Conservation (phyloP, 2,329 filamentous ascomycete species). For the Colletotrichum shisoi region DNA sequence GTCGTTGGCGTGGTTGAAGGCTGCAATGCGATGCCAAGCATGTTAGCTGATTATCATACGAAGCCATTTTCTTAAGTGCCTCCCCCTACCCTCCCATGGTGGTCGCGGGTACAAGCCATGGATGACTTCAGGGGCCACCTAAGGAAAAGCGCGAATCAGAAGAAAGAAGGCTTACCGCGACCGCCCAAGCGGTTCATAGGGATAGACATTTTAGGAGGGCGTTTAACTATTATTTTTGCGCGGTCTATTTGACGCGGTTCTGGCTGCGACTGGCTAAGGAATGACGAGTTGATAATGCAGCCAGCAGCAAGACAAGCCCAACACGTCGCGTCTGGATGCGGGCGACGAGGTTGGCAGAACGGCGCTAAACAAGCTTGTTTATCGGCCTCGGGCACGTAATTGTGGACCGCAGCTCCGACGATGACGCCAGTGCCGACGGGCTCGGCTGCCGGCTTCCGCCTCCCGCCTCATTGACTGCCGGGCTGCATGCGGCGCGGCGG, state of each 20-base stretch:
- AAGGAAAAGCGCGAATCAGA: constrained; percentile 13
- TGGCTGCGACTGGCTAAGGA: constrained; percentile 1
- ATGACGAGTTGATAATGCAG: constrained; percentile 12
- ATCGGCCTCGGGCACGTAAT: constrained; percentile 30
- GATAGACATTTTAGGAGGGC: constrained; percentile 30
- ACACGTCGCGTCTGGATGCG: constrained; percentile 7
- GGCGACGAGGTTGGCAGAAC: constrained; percentile 24
- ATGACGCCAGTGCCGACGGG: constrained; percentile 15
- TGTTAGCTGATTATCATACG: constrained; percentile 7
- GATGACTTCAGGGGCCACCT: constrained; percentile 9
- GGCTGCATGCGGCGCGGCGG: neutral
- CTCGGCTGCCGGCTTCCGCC: constrained; percentile 22
- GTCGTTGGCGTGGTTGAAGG: constrained; percentile 76
- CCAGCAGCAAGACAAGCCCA: constrained; percentile 4
- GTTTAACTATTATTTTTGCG: neutral
- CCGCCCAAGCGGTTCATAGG: constrained; percentile 40
- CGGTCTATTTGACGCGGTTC: neutral
- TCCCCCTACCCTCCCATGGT: neutral
- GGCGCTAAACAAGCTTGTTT: constrained; percentile 39
- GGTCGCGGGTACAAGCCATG: constrained; percentile 24
- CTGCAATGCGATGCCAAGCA: constrained; percentile 53
- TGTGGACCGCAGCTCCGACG: constrained; percentile 17
- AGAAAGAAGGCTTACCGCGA: constrained; percentile 35
- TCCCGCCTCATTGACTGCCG: constrained; percentile 16
- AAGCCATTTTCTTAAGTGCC: neutral